Evolutionary conservation across 2,329 filamentous ascomycete species (phyloP).

Genomic region (Huntiella omanensis): DNA sequence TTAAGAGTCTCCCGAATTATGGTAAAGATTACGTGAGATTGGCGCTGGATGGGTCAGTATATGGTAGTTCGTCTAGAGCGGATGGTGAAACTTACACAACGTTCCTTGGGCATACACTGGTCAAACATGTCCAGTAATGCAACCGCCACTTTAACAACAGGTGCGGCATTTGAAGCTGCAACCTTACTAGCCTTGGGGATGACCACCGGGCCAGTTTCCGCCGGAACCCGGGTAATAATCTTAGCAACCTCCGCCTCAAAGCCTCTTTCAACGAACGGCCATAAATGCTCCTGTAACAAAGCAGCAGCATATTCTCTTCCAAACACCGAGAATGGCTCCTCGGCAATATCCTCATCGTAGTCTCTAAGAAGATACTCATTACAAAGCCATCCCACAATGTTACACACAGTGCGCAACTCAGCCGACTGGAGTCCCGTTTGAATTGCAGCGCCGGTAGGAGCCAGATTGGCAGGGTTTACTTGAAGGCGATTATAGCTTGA

Average conservation of each 20-base stretch:
- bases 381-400: slow-evolving; percentile 36
- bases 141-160: slow-evolving; percentile 37
- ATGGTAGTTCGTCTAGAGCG: not conserved
- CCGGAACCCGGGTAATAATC: slow-evolving; percentile 29
- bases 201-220: slow-evolving; percentile 29
- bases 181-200: slow-evolving; percentile 31
- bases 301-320: slow-evolving; percentile 37
- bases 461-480: slow-evolving; percentile 34
- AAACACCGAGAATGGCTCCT: slow-evolving; percentile 31
- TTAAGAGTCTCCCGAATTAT: slow-evolving; percentile 83
- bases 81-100: slow-evolving; percentile 29
- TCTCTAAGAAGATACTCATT: slow-evolving; percentile 38
- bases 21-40: slow-evolving; percentile 36
- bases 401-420: slow-evolving; percentile 32
- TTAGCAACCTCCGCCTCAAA: slow-evolving; percentile 38
- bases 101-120: slow-evolving; percentile 43
- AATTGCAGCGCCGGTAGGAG: slow-evolving; percentile 29
- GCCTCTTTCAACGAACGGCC: slow-evolving; percentile 33
- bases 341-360: slow-evolving; percentile 35
- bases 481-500: slow-evolving; percentile 31
- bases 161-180: slow-evolving; percentile 37
- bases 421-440: slow-evolving; percentile 29
- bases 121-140: slow-evolving; percentile 44
- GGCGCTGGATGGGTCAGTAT: slow-evolving; percentile 21
- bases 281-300: slow-evolving; percentile 36